These are phyloP conservation scores for Psidium friedrichsthalianum DNA, from an alignment of 345 rosid genomes.

Conservation along the genomic window DNA sequence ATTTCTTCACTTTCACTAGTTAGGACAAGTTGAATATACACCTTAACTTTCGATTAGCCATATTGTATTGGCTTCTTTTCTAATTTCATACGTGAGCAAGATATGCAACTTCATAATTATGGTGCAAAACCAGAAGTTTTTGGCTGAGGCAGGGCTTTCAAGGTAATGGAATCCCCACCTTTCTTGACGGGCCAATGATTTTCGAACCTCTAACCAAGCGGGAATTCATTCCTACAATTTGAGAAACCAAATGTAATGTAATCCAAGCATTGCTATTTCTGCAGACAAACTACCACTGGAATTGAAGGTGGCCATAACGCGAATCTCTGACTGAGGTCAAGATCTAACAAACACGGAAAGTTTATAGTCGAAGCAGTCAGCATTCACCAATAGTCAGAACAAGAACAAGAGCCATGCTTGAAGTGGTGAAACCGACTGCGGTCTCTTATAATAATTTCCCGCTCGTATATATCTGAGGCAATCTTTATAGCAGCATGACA, in stretches of 20 bases:
- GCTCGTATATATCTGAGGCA: slow-evolving; percentile 41
- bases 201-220: neutral
- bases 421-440: slow-evolving; percentile 80
- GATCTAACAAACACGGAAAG: neutral
- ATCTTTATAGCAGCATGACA: slow-evolving; percentile 71
- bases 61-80: neutral
- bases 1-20: neutral
- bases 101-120: neutral
- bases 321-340: neutral
- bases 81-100: neutral
- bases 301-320: neutral
- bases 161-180: neutral
- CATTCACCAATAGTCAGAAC: slow-evolving; percentile 68
- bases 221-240: neutral
- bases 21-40: neutral
- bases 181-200: neutral
- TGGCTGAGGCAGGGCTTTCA: neutral
- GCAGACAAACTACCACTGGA: neutral
- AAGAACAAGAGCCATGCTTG: slow-evolving; percentile 63
- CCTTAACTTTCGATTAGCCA: neutral
- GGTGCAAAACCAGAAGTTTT: neutral
- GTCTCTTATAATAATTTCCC: slow-evolving; percentile 63
- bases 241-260: neutral
- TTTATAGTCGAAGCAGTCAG: neutral
- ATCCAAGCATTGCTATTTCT: neutral